Evolutionary conservation across 257 asterid species (phyloP), one percentile per base, ranked within the genome.

Genomic region (Solanum arcanum): DNA sequence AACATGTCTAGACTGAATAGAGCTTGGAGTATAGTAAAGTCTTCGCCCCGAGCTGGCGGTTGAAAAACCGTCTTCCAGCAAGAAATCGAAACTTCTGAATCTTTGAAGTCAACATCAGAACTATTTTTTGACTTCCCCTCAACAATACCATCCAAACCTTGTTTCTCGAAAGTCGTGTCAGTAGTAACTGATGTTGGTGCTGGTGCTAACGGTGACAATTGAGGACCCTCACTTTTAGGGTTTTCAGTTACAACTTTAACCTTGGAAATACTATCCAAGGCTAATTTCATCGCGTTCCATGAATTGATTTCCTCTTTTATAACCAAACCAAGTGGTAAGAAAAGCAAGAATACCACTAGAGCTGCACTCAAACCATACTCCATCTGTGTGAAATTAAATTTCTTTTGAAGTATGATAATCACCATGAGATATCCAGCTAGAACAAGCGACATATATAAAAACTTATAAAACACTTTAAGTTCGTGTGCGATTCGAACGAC

Each of bases 11-110:
- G 0, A 23, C 97, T 94, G 88, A 95, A 95, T 11, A 95, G 93
- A 5, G 98, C 97, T 87, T 95, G 98, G 6, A 95, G 95, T 83
- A 95, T 95, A 1, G 98, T 95, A 89, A 84, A 94, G 89, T 95
- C 98, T 3, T 95, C 94, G 2, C 98, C 98, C 47, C 96, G 76
- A 0, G 60, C 78, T 56, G 98, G 98, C 1, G 94, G 98, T 46
- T 76, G 89, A 88, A 95, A 93, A 2, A 23, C 90, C 16, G 94
- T 86, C 47, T 68, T 92, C 98, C 98, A 94, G 86, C 98, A 95
- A 3, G 98, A 95, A 25, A 88, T 86, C 83, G 90, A 91, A 18
- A 18, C 88, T 84, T 91, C 90, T 10, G 76, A 73, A 39, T 76
- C 77, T 13, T 86, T 85, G 7, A 6, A 59, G 9, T 76, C 80